Evolutionary conservation across 2,329 filamentous ascomycete species (phyloP).

Genomic region (Magnaporthiopsis rhizophila): DNA sequence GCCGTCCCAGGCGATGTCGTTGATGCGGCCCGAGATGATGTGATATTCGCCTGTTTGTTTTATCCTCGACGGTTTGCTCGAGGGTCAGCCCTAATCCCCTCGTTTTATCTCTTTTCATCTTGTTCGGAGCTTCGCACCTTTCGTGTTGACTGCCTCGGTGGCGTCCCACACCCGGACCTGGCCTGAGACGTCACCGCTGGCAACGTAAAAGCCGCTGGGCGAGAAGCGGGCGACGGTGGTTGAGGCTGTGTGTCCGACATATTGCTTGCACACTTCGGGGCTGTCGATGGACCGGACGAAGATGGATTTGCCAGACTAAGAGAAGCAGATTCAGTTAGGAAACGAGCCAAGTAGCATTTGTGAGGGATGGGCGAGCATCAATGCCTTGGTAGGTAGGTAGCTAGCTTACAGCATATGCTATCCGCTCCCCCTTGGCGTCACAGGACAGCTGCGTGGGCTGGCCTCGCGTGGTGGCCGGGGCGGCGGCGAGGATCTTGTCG

Average conservation of each 20-base stretch:
- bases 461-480: slow-evolving; percentile 75
- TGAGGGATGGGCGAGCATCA: neutral
- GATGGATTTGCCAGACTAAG: slow-evolving; percentile 86
- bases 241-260: slow-evolving; percentile 79
- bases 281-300: slow-evolving; percentile 93
- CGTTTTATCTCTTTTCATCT: neutral
- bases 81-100: neutral
- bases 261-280: slow-evolving; percentile 77
- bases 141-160: slow-evolving; percentile 74
- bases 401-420: slow-evolving; percentile 77
- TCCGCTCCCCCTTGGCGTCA: slow-evolving; percentile 81
- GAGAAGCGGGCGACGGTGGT: slow-evolving; percentile 93
- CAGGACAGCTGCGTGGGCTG: slow-evolving; percentile 82
- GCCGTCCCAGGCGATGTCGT: slow-evolving; percentile 95
- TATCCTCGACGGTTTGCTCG: neutral
- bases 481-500: slow-evolving; percentile 72
- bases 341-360: slow-evolving; percentile 1
- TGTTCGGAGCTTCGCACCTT: slow-evolving; percentile 37
- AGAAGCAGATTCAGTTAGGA: neutral
- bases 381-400: slow-evolving; percentile 1
- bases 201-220: slow-evolving; percentile 89
- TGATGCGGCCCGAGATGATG: slow-evolving; percentile 90
- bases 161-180: slow-evolving; percentile 89
- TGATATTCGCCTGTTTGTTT: slow-evolving; percentile 68
- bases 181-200: slow-evolving; percentile 81